These are phyloP conservation scores for Arthrobotrys pseudoclavata DNA, from an alignment of 2,329 filamentous ascomycete genomes.

Conservation along the genomic window DNA sequence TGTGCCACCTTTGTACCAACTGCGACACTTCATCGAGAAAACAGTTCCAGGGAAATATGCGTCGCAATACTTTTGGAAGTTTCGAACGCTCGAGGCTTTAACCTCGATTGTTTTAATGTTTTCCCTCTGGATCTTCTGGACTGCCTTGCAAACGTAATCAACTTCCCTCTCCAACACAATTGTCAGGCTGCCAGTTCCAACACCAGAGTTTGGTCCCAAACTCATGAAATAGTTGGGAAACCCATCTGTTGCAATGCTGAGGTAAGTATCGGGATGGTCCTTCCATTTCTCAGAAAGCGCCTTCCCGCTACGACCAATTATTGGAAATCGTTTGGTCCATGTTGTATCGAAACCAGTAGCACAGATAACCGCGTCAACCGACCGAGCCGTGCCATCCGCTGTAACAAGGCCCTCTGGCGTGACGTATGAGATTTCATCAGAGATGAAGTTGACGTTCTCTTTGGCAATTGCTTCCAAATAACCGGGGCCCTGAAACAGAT, in stretches of 20 bases:
- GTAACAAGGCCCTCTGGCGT: conserved; percentile 70
- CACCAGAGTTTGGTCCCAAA: conserved; percentile 69
- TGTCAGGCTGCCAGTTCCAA: conserved; percentile 69
- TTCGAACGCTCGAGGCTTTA: conserved; percentile 67
- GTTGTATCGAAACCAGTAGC: conserved; percentile 73
- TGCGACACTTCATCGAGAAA: conserved; percentile 69
- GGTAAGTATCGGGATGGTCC: conserved; percentile 69
- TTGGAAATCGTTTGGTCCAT: conserved; percentile 70
- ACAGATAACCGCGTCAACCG: conserved; percentile 72
- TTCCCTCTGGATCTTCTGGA: conserved; percentile 69
- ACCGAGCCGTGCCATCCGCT: conserved; percentile 69
- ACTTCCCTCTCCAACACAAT: conserved; percentile 69
- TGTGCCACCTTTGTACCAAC: conserved; percentile 71
- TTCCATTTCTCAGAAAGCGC: conserved; percentile 70
- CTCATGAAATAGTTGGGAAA: conserved; percentile 73
- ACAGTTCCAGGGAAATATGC: conserved; percentile 70
- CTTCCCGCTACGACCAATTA: conserved; percentile 70
- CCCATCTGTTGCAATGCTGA: conserved; percentile 71
- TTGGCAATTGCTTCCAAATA: conserved; percentile 67
- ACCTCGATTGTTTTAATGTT: conserved; percentile 68
- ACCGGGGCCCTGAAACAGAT: conserved; percentile 62
- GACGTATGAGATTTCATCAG: conserved; percentile 68
- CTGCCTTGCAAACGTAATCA: conserved; percentile 69
- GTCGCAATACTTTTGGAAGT: conserved; percentile 69
- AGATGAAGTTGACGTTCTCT: conserved; percentile 69